Conservation (phyloP, 1,284 basidiomycete species). For the Pseudozyma pruni region DNA sequence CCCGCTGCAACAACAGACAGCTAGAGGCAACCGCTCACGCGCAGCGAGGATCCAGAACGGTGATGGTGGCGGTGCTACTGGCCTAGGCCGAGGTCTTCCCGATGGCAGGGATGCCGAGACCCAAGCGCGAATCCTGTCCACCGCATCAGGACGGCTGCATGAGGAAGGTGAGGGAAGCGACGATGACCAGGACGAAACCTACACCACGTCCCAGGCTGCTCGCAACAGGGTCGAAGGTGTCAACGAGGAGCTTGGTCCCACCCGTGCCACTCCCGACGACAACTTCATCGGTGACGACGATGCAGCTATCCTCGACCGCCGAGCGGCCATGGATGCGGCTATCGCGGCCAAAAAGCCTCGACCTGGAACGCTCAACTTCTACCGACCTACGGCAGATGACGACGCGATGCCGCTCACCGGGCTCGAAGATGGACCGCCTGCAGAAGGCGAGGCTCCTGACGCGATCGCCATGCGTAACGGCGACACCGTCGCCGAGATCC, state of each 20-base stretch:
- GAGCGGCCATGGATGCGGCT: conserved; percentile 34
- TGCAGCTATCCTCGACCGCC: conserved; percentile 15
- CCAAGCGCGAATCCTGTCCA: conserved; percentile 21
- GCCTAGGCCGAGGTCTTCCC: conserved; percentile 27
- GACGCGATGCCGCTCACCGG: conserved; percentile 15
- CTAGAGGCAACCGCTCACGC: conserved; percentile 1
- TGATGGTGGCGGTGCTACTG: conserved; percentile 7
- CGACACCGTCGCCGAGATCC: conserved; percentile 15
- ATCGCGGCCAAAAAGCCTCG: conserved; percentile 29
- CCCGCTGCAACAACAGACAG: background rate
- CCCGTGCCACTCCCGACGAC: conserved; percentile 25
- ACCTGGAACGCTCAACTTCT: conserved; percentile 33
- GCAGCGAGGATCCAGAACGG: background rate
- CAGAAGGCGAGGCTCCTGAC: conserved; percentile 19
- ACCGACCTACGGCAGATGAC: conserved; percentile 23
- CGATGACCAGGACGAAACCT: conserved; percentile 1
- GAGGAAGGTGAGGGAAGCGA: conserved; percentile 27
- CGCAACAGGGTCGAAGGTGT: conserved; percentile 5
- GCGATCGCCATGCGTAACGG: conserved; percentile 31
- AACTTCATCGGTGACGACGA: conserved; percentile 43
- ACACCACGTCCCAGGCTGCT: background rate
- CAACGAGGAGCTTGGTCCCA: conserved; percentile 9
- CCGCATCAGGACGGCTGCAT: conserved; percentile 30
- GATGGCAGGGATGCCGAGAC: conserved; percentile 2
- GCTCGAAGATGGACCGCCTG: conserved; percentile 5